Conservation (phyloP, 2,329 filamentous ascomycete genomes). For the Fusarium concolor region DNA sequence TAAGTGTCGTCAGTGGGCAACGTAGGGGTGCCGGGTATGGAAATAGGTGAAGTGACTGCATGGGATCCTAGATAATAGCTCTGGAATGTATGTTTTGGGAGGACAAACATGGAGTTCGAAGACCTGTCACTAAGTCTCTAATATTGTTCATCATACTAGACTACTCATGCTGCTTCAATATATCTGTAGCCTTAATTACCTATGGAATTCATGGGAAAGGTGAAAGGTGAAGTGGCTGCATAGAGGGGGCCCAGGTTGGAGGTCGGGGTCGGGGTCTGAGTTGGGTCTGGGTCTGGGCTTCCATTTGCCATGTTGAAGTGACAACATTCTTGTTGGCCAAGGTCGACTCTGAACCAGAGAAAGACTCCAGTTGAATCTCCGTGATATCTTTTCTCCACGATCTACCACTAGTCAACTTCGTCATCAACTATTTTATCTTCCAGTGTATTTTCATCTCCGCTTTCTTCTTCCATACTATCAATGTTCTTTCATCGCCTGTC, state of each 20-base stretch:
- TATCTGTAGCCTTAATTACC: neutral
- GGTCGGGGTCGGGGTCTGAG: conserved; percentile 13
- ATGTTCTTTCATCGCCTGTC: conserved; percentile 4
- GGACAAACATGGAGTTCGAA: too few species aligned
- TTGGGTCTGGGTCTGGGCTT: conserved; percentile 15
- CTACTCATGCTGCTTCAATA: neutral
- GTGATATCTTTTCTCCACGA: conserved; percentile 13
- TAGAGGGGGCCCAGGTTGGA: conserved; percentile 8
- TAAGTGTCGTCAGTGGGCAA: conserved; percentile 8
- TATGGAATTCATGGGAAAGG: neutral
- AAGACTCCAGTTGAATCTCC: conserved; percentile 17
- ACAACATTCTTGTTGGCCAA: conserved; percentile 18
- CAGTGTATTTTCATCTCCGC: neutral
- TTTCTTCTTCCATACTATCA: neutral
- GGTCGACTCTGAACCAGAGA: neutral
- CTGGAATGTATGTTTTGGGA: too few species aligned
- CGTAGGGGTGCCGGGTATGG: neutral
- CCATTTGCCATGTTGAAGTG: conserved; percentile 23
- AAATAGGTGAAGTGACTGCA: neutral
- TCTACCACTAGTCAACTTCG: neutral
- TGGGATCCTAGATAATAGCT: neutral
- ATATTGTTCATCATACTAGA: too few species aligned
- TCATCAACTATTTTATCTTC: conserved; percentile 1
- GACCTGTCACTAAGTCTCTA: too few species aligned
- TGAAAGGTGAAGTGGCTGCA: neutral